Conservation (phyloP, 2,329 filamentous ascomycete species). For the Ceratocystis variospora region DNA sequence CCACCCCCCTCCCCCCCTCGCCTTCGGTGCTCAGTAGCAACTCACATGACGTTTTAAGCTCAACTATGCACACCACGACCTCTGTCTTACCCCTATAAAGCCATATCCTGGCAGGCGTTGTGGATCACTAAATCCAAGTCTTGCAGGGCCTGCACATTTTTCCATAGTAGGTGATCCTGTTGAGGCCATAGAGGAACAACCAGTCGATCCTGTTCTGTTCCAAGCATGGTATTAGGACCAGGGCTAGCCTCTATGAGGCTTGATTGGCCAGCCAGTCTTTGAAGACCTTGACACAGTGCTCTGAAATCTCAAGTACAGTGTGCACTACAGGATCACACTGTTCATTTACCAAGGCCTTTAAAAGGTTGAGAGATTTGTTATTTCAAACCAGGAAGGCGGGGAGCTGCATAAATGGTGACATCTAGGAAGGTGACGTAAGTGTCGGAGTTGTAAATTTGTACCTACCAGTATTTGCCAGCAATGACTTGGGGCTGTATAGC, state of each 20-base stretch:
- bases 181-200: neutral
- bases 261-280: neutral
- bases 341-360: neutral
- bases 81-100: neutral
- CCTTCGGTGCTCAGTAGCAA: no score
- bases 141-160: neutral
- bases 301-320: neutral
- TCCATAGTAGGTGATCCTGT: neutral
- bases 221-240: neutral
- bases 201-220: neutral
- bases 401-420: constrained; percentile 11
- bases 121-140: neutral
- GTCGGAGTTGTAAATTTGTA: neutral
- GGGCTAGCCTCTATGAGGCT: neutral
- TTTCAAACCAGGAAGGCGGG: constrained; percentile 1
- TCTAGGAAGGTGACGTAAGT: constrained; percentile 16
- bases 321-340: neutral
- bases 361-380: constrained; percentile 1
- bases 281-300: neutral
- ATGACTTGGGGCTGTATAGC: no score
- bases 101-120: neutral
- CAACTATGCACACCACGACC: neutral
- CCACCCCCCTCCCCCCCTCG: no score
- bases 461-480: no score
- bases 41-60: no score